Percentiles rank a stretch among this genome's conserved stretches.
Evolutionary conservation across 352 stramenopile species (phyloP).

Genomic region (Globisporangium yorkense): DNA sequence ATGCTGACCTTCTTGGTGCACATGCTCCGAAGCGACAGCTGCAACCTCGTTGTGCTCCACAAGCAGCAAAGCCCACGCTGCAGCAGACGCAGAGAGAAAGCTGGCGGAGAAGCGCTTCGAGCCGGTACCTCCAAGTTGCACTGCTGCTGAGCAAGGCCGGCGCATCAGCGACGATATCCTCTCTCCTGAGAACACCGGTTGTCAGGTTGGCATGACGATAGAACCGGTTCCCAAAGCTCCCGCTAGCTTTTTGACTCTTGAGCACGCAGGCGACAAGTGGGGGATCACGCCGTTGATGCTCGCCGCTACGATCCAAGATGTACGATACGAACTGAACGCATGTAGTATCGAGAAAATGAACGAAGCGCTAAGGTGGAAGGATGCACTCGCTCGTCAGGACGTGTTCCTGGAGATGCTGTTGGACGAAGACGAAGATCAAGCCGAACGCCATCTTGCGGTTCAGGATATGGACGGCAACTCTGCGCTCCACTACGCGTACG

Average conservation of each 20-base stretch:
- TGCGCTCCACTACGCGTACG: slow-evolving; percentile 66
- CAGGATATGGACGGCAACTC: slow-evolving; percentile 42
- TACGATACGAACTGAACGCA: slow-evolving; percentile 2
- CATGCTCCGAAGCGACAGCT: neutral
- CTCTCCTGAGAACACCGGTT: neutral
- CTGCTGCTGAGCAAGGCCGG: slow-evolving; percentile 30
- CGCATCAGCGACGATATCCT: slow-evolving; percentile 19
- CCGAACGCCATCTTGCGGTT: slow-evolving; percentile 13
- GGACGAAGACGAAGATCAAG: slow-evolving; percentile 16
- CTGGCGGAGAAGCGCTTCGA: slow-evolving; percentile 8
- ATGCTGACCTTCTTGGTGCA: slow-evolving; percentile 18
- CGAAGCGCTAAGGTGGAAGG: neutral
- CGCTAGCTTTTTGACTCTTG: slow-evolving; percentile 6
- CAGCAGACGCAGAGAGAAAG: slow-evolving; percentile 1
- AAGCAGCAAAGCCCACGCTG: neutral
- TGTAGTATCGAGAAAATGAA: too few species aligned
- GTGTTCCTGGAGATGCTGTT: slow-evolving; percentile 37
- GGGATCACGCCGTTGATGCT: slow-evolving; percentile 61
- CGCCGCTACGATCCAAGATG: slow-evolving; percentile 24
- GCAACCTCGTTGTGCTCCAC: neutral
- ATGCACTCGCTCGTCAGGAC: slow-evolving; percentile 8
- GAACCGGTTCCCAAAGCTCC: neutral
- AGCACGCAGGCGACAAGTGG: slow-evolving; percentile 39
- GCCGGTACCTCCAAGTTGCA: slow-evolving; percentile 27
- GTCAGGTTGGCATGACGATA: neutral